Evolutionary conservation across 768 basidiomycete genomes (phyloP), one percentile per base, ranked within the genome.

Genomic region (Lenzites betulinus): DNA sequence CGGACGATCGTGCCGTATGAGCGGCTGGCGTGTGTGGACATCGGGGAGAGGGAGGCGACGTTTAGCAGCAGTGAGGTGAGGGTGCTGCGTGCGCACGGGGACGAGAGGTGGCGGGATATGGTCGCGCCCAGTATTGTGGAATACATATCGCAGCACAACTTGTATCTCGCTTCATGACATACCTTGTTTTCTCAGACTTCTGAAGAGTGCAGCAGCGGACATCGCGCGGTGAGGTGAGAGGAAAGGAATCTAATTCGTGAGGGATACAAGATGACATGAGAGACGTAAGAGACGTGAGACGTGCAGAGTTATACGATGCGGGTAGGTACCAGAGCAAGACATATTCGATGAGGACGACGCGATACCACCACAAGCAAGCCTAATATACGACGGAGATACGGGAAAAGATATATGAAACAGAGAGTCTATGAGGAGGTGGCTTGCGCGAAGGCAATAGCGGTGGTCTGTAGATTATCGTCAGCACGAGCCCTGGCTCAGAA

Each of bases 401-500:
- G 46, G 23, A 20, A 39, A 38, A n/a, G 36, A 55, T 23, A 43
- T 39, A 22, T n/a, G 49, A 30, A 39, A 28, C 33, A 18, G 7
- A n/a, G 25, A 54, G 35, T 63, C 71, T 57, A 75, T 68, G 72
- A 67, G 15, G 66, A 61, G 8, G 78, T 75, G 58, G 92, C 89
- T 76, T 93, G 92, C 61, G 92, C 92, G 68, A 94, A 93, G 54
- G 92, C 92, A 60, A 94, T 86, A 35, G 92, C 92, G 62, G 91
- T 86, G 66, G 84, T 92, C 90, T 93, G 60, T 26, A 44, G 54
- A 62, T 46, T 30, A 51, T 36, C 36, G 22, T 51, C 38, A 51
- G 51, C 51, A 39, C n/a, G 3, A 20, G 30, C 33, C 8, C 15
- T 8, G 3, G 35, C 2, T 20, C n/a, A 6, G 12, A 39, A 11